These are phyloP conservation scores for Omphalea diandra DNA, from an alignment of 441 rosid genomes.

Conservation along the genomic window DNA sequence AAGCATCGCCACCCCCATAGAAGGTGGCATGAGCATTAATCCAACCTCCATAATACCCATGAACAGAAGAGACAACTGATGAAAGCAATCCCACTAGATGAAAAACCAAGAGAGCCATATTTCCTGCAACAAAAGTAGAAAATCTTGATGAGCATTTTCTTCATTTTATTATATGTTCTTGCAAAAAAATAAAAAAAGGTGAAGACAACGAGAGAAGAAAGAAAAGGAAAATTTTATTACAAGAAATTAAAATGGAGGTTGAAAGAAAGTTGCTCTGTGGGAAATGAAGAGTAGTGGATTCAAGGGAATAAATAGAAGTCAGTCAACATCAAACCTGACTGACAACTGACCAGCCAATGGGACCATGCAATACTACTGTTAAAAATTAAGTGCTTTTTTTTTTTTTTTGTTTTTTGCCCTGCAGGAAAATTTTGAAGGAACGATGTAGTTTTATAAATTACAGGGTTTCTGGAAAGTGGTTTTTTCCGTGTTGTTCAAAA, in stretches of 20 bases:
- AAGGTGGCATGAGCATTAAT: slow-evolving; percentile 84
- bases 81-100: slow-evolving; percentile 29
- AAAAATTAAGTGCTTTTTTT: not conserved
- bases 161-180: not conserved
- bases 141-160: too few species aligned
- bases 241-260: slow-evolving; percentile 2
- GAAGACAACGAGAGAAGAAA: not conserved
- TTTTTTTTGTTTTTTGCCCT: too few species aligned
- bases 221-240: not conserved
- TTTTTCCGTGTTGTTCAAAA: slow-evolving; percentile 11
- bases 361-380: slow-evolving; percentile 25
- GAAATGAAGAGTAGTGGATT: slow-evolving; percentile 20
- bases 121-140: too few species aligned
- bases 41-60: slow-evolving; percentile 61
- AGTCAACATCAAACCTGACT: slow-evolving; percentile 30
- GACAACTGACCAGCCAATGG: slow-evolving; percentile 26
- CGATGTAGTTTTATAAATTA: not conserved
- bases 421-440: not conserved
- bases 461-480: not conserved
- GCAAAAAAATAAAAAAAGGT: not conserved
- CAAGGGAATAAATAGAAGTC: slow-evolving; percentile 40
- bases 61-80: slow-evolving; percentile 41
- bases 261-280: slow-evolving; percentile 29
- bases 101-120: slow-evolving; percentile 32
- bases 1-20: slow-evolving; percentile 95